Percentiles rank a stretch among this genome's conserved stretches.
Evolutionary conservation across 1,139 yeast genomes (phyloP).

Genomic region (Candida sojae): DNA sequence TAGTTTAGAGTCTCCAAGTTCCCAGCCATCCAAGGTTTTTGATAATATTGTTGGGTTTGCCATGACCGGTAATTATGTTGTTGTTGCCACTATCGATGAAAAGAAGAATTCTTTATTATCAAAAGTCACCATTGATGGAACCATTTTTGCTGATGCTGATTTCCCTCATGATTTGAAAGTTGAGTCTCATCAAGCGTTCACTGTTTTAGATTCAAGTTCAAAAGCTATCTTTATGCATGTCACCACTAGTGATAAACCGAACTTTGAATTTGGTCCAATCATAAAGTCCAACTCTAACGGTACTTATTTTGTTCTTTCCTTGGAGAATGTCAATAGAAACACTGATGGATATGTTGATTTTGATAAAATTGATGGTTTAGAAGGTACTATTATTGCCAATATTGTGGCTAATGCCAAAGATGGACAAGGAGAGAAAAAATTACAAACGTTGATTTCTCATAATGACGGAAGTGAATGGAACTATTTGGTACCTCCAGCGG

Average conservation of each 20-base stretch:
- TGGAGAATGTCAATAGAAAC: conserved; percentile 78
- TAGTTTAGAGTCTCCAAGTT: conserved; percentile 30
- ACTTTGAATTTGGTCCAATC: conserved; percentile 74
- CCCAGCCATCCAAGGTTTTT: conserved; percentile 22
- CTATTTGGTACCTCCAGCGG: conserved; percentile 64
- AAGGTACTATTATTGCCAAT: conserved; percentile 81
- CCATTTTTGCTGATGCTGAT: conserved; percentile 70
- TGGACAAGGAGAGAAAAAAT: conserved; percentile 39
- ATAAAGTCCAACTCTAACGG: conserved; percentile 95
- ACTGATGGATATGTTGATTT: conserved; percentile 79
- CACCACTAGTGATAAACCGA: conserved; percentile 56
- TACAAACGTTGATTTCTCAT: conserved; percentile 76
- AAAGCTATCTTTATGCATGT: conserved; percentile 83
- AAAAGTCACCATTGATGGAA: conserved; percentile 81
- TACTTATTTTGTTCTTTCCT: conserved; percentile 77
- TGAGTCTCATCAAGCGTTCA: conserved; percentile 74
- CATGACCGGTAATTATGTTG: conserved; percentile 56
- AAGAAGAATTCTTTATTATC: conserved; percentile 54
- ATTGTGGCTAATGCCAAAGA: conserved; percentile 53
- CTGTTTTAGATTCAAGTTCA: conserved; percentile 75
- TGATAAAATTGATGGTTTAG: conserved; percentile 83
- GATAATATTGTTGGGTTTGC: conserved; percentile 43
- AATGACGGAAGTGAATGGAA: conserved; percentile 95
- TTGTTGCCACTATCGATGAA: conserved; percentile 72
- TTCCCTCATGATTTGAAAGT: conserved; percentile 73